Percentiles rank a stretch among this genome's conserved stretches.
Conservation (phyloP, 1,284 basidiomycete genomes). For the Cerrena zonata region DNA sequence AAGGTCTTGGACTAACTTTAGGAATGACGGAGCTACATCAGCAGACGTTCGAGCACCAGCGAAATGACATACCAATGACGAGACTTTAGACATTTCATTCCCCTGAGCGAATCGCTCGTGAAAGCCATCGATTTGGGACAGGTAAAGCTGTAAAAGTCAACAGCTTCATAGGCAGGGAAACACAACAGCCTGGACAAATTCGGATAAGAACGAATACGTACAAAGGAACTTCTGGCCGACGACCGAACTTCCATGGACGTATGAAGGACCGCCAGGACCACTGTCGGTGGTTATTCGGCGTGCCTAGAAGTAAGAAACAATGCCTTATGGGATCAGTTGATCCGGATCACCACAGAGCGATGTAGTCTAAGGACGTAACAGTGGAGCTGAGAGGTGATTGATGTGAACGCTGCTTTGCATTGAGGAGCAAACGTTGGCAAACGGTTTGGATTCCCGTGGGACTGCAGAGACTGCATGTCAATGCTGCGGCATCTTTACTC, state of each 20-base stretch:
- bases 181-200: background rate
- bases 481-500: background rate
- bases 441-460: background rate
- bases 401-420: background rate
- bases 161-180: background rate
- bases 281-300: conserved; percentile 1
- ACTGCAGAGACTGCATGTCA: background rate
- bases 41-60: background rate
- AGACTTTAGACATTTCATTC: background rate
- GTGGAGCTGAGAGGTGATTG: background rate
- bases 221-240: background rate
- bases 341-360: background rate
- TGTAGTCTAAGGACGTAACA: background rate
- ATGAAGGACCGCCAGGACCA: background rate
- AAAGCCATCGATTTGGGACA: background rate
- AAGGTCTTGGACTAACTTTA: background rate
- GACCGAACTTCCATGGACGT: too few relatives aligned
- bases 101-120: background rate
- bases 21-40: background rate
- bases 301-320: background rate
- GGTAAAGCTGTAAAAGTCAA: background rate
- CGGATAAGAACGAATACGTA: background rate
- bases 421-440: background rate
- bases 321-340: background rate
- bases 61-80: conserved; percentile 2